Evolutionary conservation across 2,329 filamentous ascomycete species (phyloP).

Genomic region (Ilyonectria destructans): DNA sequence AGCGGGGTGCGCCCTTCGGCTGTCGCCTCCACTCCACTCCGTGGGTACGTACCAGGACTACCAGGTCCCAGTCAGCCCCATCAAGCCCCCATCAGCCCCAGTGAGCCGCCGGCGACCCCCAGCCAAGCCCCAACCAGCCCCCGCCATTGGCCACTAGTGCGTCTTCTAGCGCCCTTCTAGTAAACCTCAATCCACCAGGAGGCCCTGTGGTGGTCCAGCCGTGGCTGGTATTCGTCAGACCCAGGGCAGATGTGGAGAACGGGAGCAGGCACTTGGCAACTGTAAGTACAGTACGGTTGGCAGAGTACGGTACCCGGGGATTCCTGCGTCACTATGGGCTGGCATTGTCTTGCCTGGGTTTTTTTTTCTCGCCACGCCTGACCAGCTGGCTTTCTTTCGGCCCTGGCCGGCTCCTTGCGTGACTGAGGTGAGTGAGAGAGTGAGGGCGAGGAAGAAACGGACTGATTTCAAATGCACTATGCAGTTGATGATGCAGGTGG

Average conservation of each 20-base stretch:
- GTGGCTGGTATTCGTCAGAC: conserved; percentile 30
- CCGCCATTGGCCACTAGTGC: conserved; percentile 37
- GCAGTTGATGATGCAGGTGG: background rate
- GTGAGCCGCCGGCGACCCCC: conserved; percentile 20
- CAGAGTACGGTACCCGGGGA: conserved; percentile 1
- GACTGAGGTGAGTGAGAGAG: conserved; percentile 13
- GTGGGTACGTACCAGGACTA: conserved; percentile 1
- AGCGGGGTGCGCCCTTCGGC: conserved; percentile 14
- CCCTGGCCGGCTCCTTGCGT: conserved; percentile 28
- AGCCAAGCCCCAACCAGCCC: conserved; percentile 29
- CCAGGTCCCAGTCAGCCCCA: background rate
- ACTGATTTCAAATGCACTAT: background rate
- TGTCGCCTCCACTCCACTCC: conserved; percentile 7
- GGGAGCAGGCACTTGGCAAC: conserved; percentile 11
- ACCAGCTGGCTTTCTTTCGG: conserved; percentile 25
- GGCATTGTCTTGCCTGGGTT: conserved; percentile 12
- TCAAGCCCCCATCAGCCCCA: conserved; percentile 24
- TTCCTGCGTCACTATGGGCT: conserved; percentile 27
- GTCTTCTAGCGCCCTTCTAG: conserved; percentile 51
- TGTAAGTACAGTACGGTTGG: conserved; percentile 1
- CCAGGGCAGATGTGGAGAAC: conserved; percentile 6
- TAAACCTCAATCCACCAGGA: conserved; percentile 29
- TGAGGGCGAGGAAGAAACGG: conserved; percentile 5
- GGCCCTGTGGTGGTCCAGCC: conserved; percentile 26
- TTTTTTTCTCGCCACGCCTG: conserved; percentile 22